Conservation (phyloP, 345 rosid species). For the Eucalyptus pauciflora region DNA sequence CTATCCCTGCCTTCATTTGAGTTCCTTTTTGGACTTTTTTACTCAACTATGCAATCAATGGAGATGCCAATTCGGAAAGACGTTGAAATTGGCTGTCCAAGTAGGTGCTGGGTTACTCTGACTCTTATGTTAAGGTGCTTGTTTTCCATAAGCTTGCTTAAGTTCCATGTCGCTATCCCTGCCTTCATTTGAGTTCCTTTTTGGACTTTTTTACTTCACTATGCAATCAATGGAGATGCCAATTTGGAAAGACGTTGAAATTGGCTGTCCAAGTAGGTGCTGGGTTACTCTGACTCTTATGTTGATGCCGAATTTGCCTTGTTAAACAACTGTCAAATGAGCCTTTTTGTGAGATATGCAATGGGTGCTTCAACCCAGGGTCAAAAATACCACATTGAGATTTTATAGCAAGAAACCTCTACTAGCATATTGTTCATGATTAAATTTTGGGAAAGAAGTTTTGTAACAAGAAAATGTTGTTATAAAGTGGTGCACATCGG, state of each 20-base stretch:
- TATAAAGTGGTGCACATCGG: background rate
- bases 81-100: background rate
- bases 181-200: no score
- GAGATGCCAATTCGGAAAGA: background rate
- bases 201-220: no score
- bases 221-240: no score
- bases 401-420: background rate
- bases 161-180: no score
- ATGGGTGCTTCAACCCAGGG: background rate
- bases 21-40: background rate
- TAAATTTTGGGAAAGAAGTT: background rate
- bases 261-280: no score
- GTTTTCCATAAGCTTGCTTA: no score
- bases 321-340: background rate
- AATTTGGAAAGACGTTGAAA: no score
- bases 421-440: background rate
- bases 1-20: background rate
- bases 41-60: background rate
- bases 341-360: background rate
- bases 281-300: background rate
- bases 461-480: background rate
- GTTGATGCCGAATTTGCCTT: background rate
- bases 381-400: background rate
- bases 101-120: background rate
- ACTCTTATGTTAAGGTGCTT: background rate